Evolutionary conservation across 1,284 basidiomycete genomes (phyloP), one percentile per base, ranked within the genome.

Genomic region (Clitocybe nebularis): DNA sequence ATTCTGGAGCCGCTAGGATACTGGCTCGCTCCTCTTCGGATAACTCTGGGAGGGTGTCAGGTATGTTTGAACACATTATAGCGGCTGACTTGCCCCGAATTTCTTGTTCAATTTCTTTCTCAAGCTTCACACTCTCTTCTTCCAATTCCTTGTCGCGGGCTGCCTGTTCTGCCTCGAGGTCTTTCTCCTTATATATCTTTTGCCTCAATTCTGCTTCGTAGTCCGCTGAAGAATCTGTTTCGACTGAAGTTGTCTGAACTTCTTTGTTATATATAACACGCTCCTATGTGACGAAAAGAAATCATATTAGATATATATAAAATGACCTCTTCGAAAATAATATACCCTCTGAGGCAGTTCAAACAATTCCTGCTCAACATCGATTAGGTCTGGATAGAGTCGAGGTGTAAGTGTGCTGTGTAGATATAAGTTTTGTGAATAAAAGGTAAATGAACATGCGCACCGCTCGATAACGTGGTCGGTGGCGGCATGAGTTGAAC

Each of bases 211-310:
- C 87, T 19, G 85, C 82, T 57, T 91, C 90, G 2, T 77, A 65
- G 53, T 77, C 54, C 46, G 61, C 47, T 30, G 73, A 54, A 21
- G 71, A 50, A 32, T 66, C 77, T 22, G 66, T 69, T 44, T 84
- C 81, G 3, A 81, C 57, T n/a, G 77, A 71, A 21, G 82, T 74
- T 0, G 93, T 96, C 62, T 98, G 94, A 1, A 95, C 86, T 53
- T 93, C 87, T 63, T 95, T 96, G 52, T 93, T 94, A 59, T 96
- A 97, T 37, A 89, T 84, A 17, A 95, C 84, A n/a, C 84, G 79
- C 63, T 91, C 86, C 84, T 89, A 30, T 17, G 19, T 21, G 4
- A 49, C 14, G 11, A 13, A 28, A n/a, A n/a, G n/a, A n/a, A n/a
- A n/a, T n/a, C n/a, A n/a, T n/a, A n/a, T n/a, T n/a, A n/a, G n/a